A percentile compares a stretch with the other conserved stretches of the same genome.
Conservation (phyloP, 2,329 filamentous ascomycete species). For the Pseudogymnoascus verrucosus region DNA sequence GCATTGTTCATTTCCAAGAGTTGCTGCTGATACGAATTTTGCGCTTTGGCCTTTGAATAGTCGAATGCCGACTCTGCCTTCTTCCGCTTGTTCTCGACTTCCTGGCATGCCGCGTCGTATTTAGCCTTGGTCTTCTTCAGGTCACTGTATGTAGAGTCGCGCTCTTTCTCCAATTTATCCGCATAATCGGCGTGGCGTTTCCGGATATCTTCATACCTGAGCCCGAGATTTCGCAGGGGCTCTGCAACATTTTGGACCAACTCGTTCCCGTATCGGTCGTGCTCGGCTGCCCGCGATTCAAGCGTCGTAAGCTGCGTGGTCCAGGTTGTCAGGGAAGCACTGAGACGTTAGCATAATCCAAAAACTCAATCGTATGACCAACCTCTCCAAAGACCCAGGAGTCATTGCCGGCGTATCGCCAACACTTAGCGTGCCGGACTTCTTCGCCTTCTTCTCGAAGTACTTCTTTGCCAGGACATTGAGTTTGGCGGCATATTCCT, state of each 20-base stretch:
- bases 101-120: conserved; percentile 88
- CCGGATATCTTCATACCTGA: conserved; percentile 81
- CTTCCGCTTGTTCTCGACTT: conserved; percentile 89
- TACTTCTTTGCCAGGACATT: conserved; percentile 87
- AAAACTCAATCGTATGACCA: conserved; percentile 5
- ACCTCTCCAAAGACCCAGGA: conserved; percentile 89
- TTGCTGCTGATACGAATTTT: conserved; percentile 87
- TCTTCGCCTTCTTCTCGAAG: conserved; percentile 92
- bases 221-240: conserved; percentile 66
- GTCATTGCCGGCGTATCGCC: conserved; percentile 90
- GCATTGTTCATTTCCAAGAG: conserved; percentile 91
- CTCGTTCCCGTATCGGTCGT: conserved; percentile 75
- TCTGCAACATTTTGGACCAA: conserved; percentile 76
- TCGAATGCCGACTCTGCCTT: conserved; percentile 94
- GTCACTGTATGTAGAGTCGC: conserved; percentile 75
- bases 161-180: conserved; percentile 79
- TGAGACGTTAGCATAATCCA: conserved; percentile 29
- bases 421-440: conserved; percentile 78
- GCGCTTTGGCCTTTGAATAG: conserved; percentile 74
- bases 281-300: conserved; percentile 79
- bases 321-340: conserved; percentile 95
- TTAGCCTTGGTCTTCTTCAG: conserved; percentile 85
- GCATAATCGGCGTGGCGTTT: conserved; percentile 88
- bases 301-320: conserved; percentile 85
- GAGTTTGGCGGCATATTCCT: conserved; percentile 89